These are phyloP conservation scores for Toxicodendron radicans DNA, from an alignment of 345 rosid species.

Conservation along the genomic window DNA sequence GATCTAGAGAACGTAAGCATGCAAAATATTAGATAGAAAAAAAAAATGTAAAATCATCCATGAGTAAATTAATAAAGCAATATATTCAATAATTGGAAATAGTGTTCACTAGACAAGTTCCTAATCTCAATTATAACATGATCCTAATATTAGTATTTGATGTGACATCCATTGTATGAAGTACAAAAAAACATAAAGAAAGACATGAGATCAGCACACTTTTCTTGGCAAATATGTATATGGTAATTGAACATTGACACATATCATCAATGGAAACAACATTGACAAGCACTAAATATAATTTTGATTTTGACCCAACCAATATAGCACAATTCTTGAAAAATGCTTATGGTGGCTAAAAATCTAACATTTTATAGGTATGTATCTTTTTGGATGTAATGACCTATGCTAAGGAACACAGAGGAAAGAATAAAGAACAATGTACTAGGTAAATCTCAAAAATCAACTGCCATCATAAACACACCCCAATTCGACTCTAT, in stretches of 20 bases:
- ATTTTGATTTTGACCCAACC: conserved; percentile 2
- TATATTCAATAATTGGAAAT: not conserved
- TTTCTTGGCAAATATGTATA: conserved; percentile 2
- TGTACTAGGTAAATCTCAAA: no score
- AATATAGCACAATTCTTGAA: conserved; percentile 2
- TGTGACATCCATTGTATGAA: conserved; percentile 1
- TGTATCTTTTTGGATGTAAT: conserved; percentile 5
- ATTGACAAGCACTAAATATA: conserved; percentile 8
- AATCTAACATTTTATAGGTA: not conserved
- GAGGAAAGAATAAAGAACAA: not conserved
- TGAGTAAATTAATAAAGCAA: not conserved
- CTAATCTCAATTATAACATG: not conserved
- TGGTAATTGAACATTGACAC: not conserved
- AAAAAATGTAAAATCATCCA: not conserved
- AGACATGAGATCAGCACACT: not conserved
- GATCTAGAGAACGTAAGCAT: no score
- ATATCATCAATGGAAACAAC: conserved; percentile 3
- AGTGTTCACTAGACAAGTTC: not conserved
- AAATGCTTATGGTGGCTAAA: not conserved
- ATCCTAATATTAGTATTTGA: not conserved
- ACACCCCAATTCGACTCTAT: no score
- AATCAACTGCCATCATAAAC: no score
- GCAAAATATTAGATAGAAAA: no score
- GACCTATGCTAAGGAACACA: conserved; percentile 2
- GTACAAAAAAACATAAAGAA: not conserved